A percentile compares a stretch with the other conserved stretches of the same genome.
phyloP scores from a whole-genome alignment of 2,329 filamentous ascomycete species.

The Ceratocystis lukuohia region DNA sequence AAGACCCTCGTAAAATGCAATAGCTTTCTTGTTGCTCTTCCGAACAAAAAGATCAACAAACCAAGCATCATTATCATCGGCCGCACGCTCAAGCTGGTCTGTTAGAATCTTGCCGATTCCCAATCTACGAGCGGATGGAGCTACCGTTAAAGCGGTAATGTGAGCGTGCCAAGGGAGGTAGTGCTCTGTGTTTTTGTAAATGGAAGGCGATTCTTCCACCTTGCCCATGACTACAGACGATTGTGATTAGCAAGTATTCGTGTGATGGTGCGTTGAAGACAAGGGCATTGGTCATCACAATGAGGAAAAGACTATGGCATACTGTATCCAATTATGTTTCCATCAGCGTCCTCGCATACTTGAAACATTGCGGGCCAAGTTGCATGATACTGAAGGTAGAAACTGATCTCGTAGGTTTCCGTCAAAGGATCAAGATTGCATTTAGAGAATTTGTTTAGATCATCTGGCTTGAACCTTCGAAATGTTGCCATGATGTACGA shows the following conservation, averaged over 20 bases:
- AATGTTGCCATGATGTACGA: conserved; percentile 57
- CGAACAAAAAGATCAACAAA: conserved; percentile 94
- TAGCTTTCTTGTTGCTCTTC: conserved; percentile 74
- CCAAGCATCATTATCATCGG: conserved; percentile 73
- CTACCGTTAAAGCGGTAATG: conserved; percentile 88
- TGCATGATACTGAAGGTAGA: conserved; percentile 91
- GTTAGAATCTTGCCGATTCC: conserved; percentile 79
- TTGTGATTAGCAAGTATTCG: not conserved
- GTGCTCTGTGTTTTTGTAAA: conserved; percentile 63
- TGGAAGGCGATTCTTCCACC: conserved; percentile 71
- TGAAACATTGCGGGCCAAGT: conserved; percentile 94
- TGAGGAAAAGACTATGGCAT: conserved; percentile 26
- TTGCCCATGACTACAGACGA: conserved; percentile 81
- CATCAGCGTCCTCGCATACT: conserved; percentile 71
- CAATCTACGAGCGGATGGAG: conserved; percentile 69
- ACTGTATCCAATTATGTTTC: conserved; percentile 94
- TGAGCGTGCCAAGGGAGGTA: conserved; percentile 99
- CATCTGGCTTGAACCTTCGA: conserved; percentile 68
- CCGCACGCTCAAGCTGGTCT: conserved; percentile 65
- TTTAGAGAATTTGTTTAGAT: conserved; percentile 79
- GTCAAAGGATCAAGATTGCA: conserved; percentile 94
- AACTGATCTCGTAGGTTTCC: conserved; percentile 92
- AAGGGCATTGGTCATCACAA: conserved; percentile 6
- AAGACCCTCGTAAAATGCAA: conserved; percentile 77
- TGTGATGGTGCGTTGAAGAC: no score